A percentile compares a stretch with the other conserved stretches of the same genome.
phyloP scores from a whole-genome alignment of 1,284 basidiomycete genomes.

The Garcileccinum viscosum region DNA sequence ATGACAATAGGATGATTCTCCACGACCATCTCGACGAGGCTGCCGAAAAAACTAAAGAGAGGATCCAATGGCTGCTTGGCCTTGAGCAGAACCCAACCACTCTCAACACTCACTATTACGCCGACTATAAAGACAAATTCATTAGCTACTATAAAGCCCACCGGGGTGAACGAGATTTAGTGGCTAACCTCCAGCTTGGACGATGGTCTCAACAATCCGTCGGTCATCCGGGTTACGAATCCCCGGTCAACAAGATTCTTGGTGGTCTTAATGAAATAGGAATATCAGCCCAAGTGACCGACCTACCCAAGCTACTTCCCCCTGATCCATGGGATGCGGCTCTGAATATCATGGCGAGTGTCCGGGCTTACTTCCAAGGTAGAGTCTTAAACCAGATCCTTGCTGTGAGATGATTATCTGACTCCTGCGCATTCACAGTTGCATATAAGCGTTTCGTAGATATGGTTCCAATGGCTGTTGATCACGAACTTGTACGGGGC shows the following conservation, averaged over 20 bases:
- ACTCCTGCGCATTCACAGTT: slow-evolving; percentile 45
- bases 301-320: slow-evolving; percentile 60
- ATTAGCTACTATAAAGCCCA: slow-evolving; percentile 52
- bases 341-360: slow-evolving; percentile 71
- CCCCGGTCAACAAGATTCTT: slow-evolving; percentile 41
- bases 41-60: slow-evolving; percentile 45
- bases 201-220: not conserved
- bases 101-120: slow-evolving; percentile 63
- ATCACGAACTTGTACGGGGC: slow-evolving; percentile 61
- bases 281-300: slow-evolving; percentile 45
- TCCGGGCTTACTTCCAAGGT: slow-evolving; percentile 79
- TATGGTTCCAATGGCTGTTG: slow-evolving; percentile 67
- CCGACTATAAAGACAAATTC: slow-evolving; percentile 64
- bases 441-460: slow-evolving; percentile 74
- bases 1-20: slow-evolving; percentile 47
- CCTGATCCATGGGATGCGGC: slow-evolving; percentile 60
- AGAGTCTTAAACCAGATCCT: not conserved
- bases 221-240: not conserved
- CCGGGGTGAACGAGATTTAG: slow-evolving; percentile 41
- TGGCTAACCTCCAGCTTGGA: slow-evolving; percentile 22
- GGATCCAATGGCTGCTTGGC: slow-evolving; percentile 56
- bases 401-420: not conserved
- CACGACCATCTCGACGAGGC: slow-evolving; percentile 54
- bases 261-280: slow-evolving; percentile 52
- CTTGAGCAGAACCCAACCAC: slow-evolving; percentile 62